Evolutionary conservation across 2,329 filamentous ascomycete species (phyloP), one percentile per base, ranked within the genome.

Genomic region (Ophiocordyceps australis): DNA sequence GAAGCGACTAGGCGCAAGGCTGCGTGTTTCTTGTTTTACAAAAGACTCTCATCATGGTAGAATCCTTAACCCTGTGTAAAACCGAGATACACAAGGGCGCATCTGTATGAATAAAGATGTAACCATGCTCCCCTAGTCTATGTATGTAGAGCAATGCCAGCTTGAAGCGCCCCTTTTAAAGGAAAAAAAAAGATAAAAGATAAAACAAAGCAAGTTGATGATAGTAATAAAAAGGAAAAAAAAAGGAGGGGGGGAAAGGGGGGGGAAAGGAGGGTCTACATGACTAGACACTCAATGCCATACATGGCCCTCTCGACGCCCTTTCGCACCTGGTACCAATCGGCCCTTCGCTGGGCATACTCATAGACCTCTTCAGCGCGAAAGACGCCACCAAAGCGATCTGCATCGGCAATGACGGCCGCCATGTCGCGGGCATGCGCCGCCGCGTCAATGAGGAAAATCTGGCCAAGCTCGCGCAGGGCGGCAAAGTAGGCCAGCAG

Each of bases 271-370:
- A 13, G 10, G 14, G 17, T 7, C 62, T 51, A 95, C 83, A 94
- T 95, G 22, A 91, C 44, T 23, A 46, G 48, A 50, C 89, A 98
- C 32, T 89, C 86, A 47, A 93, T 69, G 5, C 89, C 89, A 53
- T 94, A 95, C 83, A 98, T 94, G 33, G 83, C 83, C 52, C 79
- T 76, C 59, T 98, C 89, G 5, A 98, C 89, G 34, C 83, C 72
- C 35, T 68, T 71, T 55, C 77, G 78, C 9, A 98, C 81, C 38
- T 76, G 65, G 46, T 89, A 93, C 89, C 89, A 98, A 54, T 98
- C 89, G 25, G 85, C 85, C 38, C 89, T 62, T 37, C 89, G 61
- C 52, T 94, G 83, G 2, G 86, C 89, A 55, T 91, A 98, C 57
- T 95, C 86, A 42, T 93, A 93, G 4, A 95, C 89, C 56, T 98